phyloP scores from a whole-genome alignment of 305 asterid species.

The Striga hermonthica region DNA sequence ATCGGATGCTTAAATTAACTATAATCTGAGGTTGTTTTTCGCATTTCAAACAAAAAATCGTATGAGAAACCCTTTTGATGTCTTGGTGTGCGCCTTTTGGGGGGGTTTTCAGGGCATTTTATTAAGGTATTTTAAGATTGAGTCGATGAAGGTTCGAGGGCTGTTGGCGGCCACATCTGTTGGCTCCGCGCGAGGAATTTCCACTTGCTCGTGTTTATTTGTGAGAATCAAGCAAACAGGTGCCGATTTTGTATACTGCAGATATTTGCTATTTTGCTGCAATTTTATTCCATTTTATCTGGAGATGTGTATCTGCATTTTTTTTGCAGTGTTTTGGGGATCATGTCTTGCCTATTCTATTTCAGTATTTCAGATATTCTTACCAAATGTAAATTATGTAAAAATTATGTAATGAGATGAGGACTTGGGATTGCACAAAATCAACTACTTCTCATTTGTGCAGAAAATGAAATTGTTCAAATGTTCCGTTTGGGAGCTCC shows the following conservation, averaged over 20 bases:
- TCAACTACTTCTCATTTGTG: conserved; percentile 25
- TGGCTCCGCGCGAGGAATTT: conserved; percentile 48
- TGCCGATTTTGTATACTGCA: conserved; percentile 19
- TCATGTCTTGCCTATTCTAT: background rate
- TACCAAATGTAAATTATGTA: background rate
- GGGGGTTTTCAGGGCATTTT: conserved; percentile 4
- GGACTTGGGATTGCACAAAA: conserved; percentile 14
- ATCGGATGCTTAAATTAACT: background rate
- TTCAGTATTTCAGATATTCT: too few relatives aligned
- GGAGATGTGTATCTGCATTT: background rate
- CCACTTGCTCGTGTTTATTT: conserved; percentile 49
- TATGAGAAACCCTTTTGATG: background rate
- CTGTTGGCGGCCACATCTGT: conserved; percentile 38
- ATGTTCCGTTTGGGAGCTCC: conserved; percentile 70
- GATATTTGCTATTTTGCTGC: conserved; percentile 4
- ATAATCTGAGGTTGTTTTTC: background rate
- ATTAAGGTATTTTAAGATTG: conserved; percentile 25
- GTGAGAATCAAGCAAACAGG: conserved; percentile 84
- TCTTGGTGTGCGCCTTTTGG: background rate
- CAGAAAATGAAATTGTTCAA: conserved; percentile 82
- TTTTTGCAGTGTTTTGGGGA: background rate
- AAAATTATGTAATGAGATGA: conserved; percentile 4
- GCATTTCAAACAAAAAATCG: background rate
- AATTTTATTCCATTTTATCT: background rate
- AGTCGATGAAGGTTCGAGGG: conserved; percentile 27